Evolutionary conservation across 116 monocot species (phyloP).

Genomic region (Zostera marina): DNA sequence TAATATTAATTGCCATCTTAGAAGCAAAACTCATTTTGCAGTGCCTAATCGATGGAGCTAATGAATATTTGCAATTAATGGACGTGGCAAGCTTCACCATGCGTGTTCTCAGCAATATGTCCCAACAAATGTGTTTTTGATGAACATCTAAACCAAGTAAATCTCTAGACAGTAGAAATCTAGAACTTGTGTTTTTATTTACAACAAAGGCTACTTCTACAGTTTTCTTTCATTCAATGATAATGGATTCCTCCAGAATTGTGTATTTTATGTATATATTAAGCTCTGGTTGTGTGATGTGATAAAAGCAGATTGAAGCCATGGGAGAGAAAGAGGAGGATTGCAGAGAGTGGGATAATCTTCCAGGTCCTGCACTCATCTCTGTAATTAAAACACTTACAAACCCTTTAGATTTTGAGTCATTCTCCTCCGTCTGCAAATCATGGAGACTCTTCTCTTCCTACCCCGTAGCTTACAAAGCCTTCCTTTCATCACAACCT

Average conservation of each 20-base stretch:
- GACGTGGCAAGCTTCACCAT: slow-evolving; percentile 34
- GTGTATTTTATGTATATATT: not conserved
- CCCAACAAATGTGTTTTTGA: slow-evolving; percentile 24
- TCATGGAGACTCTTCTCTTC: not conserved
- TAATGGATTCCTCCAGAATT: not conserved
- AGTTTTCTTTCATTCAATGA: not conserved
- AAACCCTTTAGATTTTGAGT: not conserved
- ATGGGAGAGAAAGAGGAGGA: not conserved
- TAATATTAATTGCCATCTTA: too few relatives aligned
- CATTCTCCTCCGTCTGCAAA: not conserved
- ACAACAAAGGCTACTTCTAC: not conserved
- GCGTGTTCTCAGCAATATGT: slow-evolving; percentile 42
- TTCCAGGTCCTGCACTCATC: not conserved
- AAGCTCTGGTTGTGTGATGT: too few relatives aligned
- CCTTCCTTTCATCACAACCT: not conserved
- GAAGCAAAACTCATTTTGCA: slow-evolving; percentile 11
- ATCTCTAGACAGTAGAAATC: not conserved
- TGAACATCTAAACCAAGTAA: not conserved
- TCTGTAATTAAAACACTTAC: not conserved
- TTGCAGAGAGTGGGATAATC: not conserved
- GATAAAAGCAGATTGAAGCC: not conserved
- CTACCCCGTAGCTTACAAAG: not conserved
- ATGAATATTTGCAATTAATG: slow-evolving; percentile 93
- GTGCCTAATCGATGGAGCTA: slow-evolving; percentile 82
- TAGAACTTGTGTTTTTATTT: not conserved